Conservation (phyloP, 2,329 filamentous ascomycete species). For the Cryphonectria japonica region DNA sequence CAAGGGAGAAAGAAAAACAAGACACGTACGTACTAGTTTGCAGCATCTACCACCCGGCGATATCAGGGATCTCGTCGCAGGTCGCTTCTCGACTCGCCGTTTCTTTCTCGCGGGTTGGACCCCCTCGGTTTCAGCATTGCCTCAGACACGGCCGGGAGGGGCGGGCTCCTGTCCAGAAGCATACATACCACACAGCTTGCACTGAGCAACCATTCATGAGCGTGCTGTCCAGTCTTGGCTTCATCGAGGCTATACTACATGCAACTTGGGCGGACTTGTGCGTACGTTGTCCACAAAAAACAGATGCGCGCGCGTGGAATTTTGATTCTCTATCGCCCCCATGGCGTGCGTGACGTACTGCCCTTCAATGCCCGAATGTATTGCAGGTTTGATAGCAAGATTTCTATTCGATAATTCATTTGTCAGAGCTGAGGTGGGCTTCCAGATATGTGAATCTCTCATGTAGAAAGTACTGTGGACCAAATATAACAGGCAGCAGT, state of each 20-base stretch:
- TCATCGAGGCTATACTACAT: neutral
- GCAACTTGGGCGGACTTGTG: neutral
- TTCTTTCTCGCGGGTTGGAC: constrained; percentile 17
- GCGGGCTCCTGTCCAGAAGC: neutral
- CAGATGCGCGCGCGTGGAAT: neutral
- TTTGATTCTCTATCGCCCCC: neutral
- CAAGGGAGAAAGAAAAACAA: neutral
- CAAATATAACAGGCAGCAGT: neutral
- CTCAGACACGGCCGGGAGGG: constrained; percentile 39
- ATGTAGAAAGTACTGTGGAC: neutral
- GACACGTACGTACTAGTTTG: neutral
- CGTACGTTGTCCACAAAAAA: neutral
- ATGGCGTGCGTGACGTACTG: neutral
- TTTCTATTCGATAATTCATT: neutral
- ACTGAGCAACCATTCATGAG: neutral
- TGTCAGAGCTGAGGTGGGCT: neutral
- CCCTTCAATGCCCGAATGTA: neutral
- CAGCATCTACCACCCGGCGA: neutral
- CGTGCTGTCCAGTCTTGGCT: neutral
- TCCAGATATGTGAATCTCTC: neutral
- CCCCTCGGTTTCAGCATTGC: constrained; percentile 46
- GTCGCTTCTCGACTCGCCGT: constrained; percentile 17
- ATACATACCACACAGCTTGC: neutral
- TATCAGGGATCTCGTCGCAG: constrained; percentile 18
- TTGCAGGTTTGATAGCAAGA: neutral